Conservation (phyloP, 495 filamentous ascomycete species). For the Xylaria castorea region DNA sequence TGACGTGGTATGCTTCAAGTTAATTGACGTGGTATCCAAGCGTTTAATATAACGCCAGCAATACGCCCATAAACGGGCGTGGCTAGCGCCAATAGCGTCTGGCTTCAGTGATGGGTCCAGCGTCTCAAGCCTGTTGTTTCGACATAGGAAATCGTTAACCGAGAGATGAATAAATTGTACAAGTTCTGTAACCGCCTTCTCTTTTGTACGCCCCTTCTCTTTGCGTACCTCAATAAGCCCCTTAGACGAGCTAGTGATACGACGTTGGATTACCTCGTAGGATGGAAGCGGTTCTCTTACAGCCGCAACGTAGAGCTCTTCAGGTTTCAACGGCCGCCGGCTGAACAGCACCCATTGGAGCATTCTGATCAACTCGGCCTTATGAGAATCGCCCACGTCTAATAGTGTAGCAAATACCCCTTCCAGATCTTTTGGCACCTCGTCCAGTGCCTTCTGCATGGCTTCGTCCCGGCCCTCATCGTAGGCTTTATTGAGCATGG, state of each 20-base stretch:
- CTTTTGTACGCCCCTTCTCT: not conserved
- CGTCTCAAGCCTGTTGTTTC: constrained; percentile 23
- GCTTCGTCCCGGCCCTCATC: constrained; percentile 1
- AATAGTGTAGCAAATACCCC: constrained; percentile 22
- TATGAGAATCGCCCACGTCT: not conserved
- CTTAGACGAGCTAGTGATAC: constrained; percentile 30
- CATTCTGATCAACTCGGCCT: constrained; percentile 21
- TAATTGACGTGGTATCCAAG: not conserved
- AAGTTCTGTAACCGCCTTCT: not conserved
- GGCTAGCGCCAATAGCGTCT: constrained; percentile 9
- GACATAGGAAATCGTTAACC: constrained; percentile 31
- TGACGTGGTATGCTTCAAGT: no score
- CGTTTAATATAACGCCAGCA: constrained; percentile 1
- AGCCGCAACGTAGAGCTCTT: constrained; percentile 44
- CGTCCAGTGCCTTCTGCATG: constrained; percentile 14
- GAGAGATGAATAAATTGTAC: constrained; percentile 37
- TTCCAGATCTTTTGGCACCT: constrained; percentile 17
- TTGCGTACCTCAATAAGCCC: constrained; percentile 30
- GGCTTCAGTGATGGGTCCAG: constrained; percentile 26
- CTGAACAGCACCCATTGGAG: constrained; percentile 38
- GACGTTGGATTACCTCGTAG: constrained; percentile 24
- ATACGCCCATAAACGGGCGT: constrained; percentile 19
- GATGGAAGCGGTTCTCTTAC: constrained; percentile 4
- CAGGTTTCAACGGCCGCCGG: constrained; percentile 38
- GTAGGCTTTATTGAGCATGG: constrained; percentile 37